phyloP scores from a whole-genome alignment of 1,139 yeast genomes.

The Blastobotrys buckinghamii region DNA sequence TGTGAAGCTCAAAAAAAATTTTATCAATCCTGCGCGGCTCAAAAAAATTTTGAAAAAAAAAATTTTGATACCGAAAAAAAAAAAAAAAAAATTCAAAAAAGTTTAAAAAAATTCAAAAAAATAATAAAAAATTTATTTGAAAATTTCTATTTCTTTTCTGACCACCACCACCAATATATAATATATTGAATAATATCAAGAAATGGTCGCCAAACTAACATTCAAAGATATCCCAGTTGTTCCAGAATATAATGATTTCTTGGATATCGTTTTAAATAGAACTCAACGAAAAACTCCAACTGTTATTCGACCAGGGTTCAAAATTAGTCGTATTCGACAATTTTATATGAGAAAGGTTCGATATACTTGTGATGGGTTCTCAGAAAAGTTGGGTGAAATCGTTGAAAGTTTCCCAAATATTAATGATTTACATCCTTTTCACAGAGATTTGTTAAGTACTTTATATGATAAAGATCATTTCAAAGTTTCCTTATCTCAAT shows the following conservation, averaged over 20 bases:
- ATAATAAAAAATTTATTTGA: slow-evolving; percentile 12
- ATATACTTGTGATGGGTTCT: slow-evolving; percentile 92
- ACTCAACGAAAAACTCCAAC: slow-evolving; percentile 99
- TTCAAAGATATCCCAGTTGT: slow-evolving; percentile 98
- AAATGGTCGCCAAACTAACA: slow-evolving; percentile 76
- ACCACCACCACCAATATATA: neutral
- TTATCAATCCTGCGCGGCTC: neutral
- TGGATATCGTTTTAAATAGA: slow-evolving; percentile 94
- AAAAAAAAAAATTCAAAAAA: too few species aligned
- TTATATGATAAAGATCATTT: slow-evolving; percentile 96
- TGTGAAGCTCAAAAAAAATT: too few species aligned
- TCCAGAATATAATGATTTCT: slow-evolving; percentile 83
- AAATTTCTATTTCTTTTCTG: neutral
- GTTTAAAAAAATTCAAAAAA: too few species aligned
- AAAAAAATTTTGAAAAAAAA: slow-evolving; percentile 3
- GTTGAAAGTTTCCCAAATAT: slow-evolving; percentile 90
- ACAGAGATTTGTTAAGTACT: slow-evolving; percentile 95
- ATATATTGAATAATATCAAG: neutral
- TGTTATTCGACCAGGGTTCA: slow-evolving; percentile 93
- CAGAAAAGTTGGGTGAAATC: slow-evolving; percentile 82
- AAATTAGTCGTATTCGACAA: slow-evolving; percentile 93
- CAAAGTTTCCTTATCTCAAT: slow-evolving; percentile 93
- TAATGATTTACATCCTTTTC: slow-evolving; percentile 97
- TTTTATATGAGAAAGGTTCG: slow-evolving; percentile 97
- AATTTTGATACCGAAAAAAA: too few species aligned